These are phyloP conservation scores for Bauhinia variegata DNA, from an alignment of 306 rosid genomes.

Conservation along the genomic window DNA sequence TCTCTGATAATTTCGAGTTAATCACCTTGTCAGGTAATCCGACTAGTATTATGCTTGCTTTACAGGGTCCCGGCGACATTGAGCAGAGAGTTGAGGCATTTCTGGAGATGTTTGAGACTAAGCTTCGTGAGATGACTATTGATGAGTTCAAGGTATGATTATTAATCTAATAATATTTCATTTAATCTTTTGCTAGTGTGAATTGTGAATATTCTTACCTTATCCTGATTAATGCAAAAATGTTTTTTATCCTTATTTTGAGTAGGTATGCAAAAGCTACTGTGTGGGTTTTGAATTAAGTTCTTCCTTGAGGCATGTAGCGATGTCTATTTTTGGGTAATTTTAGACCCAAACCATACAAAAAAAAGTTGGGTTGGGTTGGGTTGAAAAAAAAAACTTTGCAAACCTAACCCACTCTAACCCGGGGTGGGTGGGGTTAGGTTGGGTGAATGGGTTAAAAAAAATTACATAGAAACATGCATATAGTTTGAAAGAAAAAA, in stretches of 20 bases:
- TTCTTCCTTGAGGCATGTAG: conserved; percentile 10
- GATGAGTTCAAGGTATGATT: conserved; percentile 86
- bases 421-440: no score
- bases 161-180: conserved; percentile 10
- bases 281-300: conserved; percentile 30
- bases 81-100: conserved; percentile 86
- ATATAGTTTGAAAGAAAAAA: no score
- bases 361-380: no score
- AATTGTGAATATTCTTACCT: conserved; percentile 8
- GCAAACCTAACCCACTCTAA: no score
- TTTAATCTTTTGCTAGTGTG: conserved; percentile 15
- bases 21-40: conserved; percentile 27
- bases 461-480: no score
- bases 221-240: conserved; percentile 13
- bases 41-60: conserved; percentile 31
- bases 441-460: no score
- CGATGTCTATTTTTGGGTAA: no score
- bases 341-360: no score
- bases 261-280: conserved; percentile 21
- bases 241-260: conserved; percentile 28
- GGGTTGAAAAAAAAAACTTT: no score
- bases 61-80: conserved; percentile 75
- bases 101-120: conserved; percentile 72
- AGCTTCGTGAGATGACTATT: conserved; percentile 69
- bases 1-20: background rate